Conservation (phyloP, 257 asterid species). For the Perilla frutescens region DNA sequence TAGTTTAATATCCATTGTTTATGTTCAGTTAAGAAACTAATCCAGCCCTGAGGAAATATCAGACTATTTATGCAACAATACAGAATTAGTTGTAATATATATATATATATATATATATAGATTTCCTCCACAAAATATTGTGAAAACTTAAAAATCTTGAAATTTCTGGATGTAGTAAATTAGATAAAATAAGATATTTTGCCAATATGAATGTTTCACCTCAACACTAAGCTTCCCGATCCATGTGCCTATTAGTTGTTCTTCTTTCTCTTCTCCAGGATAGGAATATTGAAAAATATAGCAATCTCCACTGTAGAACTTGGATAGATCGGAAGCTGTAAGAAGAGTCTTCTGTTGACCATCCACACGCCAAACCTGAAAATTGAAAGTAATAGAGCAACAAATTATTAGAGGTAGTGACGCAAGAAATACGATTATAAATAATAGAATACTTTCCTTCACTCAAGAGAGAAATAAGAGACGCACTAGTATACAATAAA, state of each 20-base stretch:
- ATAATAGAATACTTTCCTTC: background rate
- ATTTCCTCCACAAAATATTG: background rate
- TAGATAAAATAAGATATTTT: conserved; percentile 4
- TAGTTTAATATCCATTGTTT: background rate
- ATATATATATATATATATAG: background rate
- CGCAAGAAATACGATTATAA: conserved; percentile 23
- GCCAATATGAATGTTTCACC: conserved; percentile 53
- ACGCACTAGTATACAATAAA: background rate
- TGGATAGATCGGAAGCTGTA: conserved; percentile 75
- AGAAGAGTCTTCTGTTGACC: conserved; percentile 85
- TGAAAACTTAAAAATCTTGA: background rate
- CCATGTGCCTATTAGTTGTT: conserved; percentile 93
- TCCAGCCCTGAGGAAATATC: background rate
- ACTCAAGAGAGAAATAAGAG: conserved; percentile 15
- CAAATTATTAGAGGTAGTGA: conserved; percentile 29
- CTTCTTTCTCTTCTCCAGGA: conserved; percentile 95
- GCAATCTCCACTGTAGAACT: conserved; percentile 96
- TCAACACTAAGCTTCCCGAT: conserved; percentile 85
- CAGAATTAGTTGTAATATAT: background rate
- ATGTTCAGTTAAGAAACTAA: background rate
- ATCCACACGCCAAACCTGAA: conserved; percentile 95
- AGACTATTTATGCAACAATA: conserved; percentile 16
- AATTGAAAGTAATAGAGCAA: conserved; percentile 28
- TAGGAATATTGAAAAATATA: conserved; percentile 89
- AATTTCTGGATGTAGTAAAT: background rate